Percentiles rank a stretch among this genome's conserved stretches.
These are phyloP conservation scores for Peltaster fructicola DNA, from an alignment of 2,329 filamentous ascomycete species.

Conservation along the genomic window DNA sequence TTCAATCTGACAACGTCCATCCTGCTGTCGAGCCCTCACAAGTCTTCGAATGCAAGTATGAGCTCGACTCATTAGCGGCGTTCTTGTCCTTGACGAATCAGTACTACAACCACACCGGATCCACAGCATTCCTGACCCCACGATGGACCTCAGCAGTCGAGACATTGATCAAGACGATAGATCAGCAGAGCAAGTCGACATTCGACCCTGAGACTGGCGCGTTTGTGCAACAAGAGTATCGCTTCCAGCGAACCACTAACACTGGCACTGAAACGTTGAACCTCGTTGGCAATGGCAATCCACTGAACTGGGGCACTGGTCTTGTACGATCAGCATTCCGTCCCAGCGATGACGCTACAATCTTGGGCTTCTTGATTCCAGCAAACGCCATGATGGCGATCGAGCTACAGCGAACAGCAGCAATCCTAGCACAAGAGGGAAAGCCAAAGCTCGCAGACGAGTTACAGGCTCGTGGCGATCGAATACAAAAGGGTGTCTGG, in stretches of 20 bases:
- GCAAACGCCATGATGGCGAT: conserved; percentile 93
- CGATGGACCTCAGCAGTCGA: conserved; percentile 68
- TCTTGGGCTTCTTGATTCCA: conserved; percentile 85
- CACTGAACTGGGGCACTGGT: conserved; percentile 66
- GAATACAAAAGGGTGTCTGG: conserved; percentile 61
- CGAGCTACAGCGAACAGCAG: conserved; percentile 59
- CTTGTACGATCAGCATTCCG: conserved; percentile 83
- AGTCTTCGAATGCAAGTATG: conserved; percentile 98
- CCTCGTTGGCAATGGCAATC: conserved; percentile 74
- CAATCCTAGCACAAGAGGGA: conserved; percentile 45
- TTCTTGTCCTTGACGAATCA: conserved; percentile 77
- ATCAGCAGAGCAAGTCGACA: conserved; percentile 63
- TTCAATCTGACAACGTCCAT: conserved; percentile 69
- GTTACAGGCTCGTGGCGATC: conserved; percentile 39
- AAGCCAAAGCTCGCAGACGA: conserved; percentile 33
- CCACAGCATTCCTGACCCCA: conserved; percentile 56
- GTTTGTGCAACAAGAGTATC: conserved; percentile 62
- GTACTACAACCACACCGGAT: conserved; percentile 64
- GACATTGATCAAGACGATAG: conserved; percentile 53
- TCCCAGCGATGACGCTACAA: conserved; percentile 87
- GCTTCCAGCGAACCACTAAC: conserved; percentile 66
- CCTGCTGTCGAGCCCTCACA: conserved; percentile 66
- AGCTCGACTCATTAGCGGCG: conserved; percentile 85
- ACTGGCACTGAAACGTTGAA: conserved; percentile 79
- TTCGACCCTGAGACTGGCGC: conserved; percentile 51